Percentiles rank a stretch among this genome's conserved stretches.
These are phyloP conservation scores for slime mould (Dictyostelium discoideum) DNA, from an alignment of 78 protist species.

Conservation along the genomic window DNA sequence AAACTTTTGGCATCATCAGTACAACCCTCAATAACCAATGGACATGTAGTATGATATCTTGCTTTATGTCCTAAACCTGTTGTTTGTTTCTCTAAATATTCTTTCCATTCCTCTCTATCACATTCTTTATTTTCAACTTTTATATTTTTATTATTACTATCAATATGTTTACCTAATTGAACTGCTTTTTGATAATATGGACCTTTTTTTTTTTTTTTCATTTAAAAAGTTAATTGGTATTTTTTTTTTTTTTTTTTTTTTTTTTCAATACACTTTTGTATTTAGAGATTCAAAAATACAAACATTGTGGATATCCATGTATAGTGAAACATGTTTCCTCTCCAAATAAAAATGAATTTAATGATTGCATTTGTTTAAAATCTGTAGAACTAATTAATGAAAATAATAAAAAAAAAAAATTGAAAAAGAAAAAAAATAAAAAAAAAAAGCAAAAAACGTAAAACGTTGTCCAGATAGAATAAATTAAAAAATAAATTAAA, in stretches of 20 bases:
- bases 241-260: neutral
- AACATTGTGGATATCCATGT: slow-evolving; percentile 55
- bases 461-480: neutral
- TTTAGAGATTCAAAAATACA: neutral
- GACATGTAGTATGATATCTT: slow-evolving; percentile 63
- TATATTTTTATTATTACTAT: slow-evolving; percentile 3
- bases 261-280: neutral
- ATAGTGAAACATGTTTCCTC: slow-evolving; percentile 59
- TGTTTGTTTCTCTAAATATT: slow-evolving; percentile 5
- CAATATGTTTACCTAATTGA: slow-evolving; percentile 29
- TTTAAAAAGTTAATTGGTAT: neutral
- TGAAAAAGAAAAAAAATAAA: neutral
- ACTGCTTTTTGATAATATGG: slow-evolving; percentile 68
- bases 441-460: neutral
- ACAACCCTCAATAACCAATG: slow-evolving; percentile 60
- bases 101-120: slow-evolving; percentile 49
- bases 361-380: neutral
- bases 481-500: neutral
- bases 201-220: slow-evolving; percentile 5
- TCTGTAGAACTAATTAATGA: neutral
- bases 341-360: slow-evolving; percentile 44
- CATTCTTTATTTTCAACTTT: slow-evolving; percentile 1
- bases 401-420: neutral
- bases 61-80: slow-evolving; percentile 16
- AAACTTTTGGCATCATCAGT: slow-evolving; percentile 37